Base-by-base conservation (phyloP, 2,329 filamentous ascomycete genomes). In the Cladophialophora yegresii region DNA sequence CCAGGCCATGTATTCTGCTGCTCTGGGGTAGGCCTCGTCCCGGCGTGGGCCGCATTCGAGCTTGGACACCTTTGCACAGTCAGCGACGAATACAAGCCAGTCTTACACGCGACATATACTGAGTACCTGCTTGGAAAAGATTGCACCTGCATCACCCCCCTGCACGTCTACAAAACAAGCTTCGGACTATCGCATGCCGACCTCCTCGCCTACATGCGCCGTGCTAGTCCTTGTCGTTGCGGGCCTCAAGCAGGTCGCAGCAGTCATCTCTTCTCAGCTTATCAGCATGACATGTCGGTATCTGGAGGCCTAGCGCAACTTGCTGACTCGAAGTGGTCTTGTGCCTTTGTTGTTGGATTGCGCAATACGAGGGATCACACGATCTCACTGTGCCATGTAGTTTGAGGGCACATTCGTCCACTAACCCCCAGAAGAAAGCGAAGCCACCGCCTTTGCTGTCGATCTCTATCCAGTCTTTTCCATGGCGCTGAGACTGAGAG, bases 51-150 rank as follows among this genome's bases (percentile, higher is more conserved):
- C 47, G 22, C 10, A 12, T 28, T 50, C 47, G 47, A 54, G 28
- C 51, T 54, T 4, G 28, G 51, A n/a, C n/a, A 30, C 6, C 51
- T 54, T 54, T 26, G 26, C 47, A 26, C 22, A 12, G 47, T 20
- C 51, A 32, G 28, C 26, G 51, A 13, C 47, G 26, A 51, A 2
- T n/a, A 51, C 20, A 51, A 1, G 47, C 4, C 47, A 47, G 23
- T 40, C 20, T 13, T 30, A 49, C 40, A 26, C 16, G 13, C 30
- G 45, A 51, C 45, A 30, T 10, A 36, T 10, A 49, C 23, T 47
- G 36, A 32, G 63, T 65, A 65, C 63, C 63, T 65, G 63, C 63
- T 62, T 62, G 26, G 26, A 30, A 26, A 53, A 43, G 40, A 54
- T 54, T 58, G 54, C 54, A 65, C 63, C 59, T 65, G 63, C 58